A percentile compares a stretch with the other conserved stretches of the same genome.
phyloP scores from a whole-genome alignment of 2,329 filamentous ascomycete species.

The Cladosporium sp. region DNA sequence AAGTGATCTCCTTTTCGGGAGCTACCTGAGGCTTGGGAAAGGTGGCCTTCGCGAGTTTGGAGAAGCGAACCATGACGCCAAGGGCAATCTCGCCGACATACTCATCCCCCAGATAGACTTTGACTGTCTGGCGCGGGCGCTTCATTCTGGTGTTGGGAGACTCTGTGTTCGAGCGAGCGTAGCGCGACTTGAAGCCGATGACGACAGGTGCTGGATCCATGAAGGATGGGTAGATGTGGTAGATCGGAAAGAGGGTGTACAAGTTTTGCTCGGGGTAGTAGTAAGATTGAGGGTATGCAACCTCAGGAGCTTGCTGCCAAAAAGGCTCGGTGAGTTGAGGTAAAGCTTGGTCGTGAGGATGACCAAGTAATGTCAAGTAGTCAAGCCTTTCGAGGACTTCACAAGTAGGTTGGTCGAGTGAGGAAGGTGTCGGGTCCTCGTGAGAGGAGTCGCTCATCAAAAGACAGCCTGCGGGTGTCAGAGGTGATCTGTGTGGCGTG shows the following conservation, averaged over 20 bases:
- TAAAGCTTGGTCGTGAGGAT: constrained; percentile 5
- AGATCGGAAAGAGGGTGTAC: not conserved
- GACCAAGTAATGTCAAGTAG: not conserved
- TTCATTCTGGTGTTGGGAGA: not conserved
- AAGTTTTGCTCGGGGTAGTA: constrained; percentile 4
- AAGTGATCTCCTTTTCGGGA: not conserved
- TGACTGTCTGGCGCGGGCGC: constrained; percentile 14
- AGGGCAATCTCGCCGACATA: constrained; percentile 12
- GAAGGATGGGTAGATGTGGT: not conserved
- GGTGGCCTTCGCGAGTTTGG: constrained; percentile 12
- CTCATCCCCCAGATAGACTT: constrained; percentile 14
- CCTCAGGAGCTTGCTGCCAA: constrained; percentile 10
- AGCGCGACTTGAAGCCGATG: constrained; percentile 10
- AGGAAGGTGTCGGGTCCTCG: not conserved
- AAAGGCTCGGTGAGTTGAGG: constrained; percentile 10
- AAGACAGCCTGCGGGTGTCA: not conserved
- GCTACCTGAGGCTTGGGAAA: constrained; percentile 11
- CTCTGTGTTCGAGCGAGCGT: not conserved
- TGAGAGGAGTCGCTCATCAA: not conserved
- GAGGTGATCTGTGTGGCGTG: not conserved
- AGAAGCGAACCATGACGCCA: constrained; percentile 16
- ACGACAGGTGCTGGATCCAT: constrained; percentile 2
- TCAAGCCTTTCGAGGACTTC: not conserved
- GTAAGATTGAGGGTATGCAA: constrained; percentile 1
- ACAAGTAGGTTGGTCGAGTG: not conserved